Base-by-base conservation (phyloP, 2,329 filamentous ascomycete genomes). In the Paraconiothyrium brasiliense region DNA sequence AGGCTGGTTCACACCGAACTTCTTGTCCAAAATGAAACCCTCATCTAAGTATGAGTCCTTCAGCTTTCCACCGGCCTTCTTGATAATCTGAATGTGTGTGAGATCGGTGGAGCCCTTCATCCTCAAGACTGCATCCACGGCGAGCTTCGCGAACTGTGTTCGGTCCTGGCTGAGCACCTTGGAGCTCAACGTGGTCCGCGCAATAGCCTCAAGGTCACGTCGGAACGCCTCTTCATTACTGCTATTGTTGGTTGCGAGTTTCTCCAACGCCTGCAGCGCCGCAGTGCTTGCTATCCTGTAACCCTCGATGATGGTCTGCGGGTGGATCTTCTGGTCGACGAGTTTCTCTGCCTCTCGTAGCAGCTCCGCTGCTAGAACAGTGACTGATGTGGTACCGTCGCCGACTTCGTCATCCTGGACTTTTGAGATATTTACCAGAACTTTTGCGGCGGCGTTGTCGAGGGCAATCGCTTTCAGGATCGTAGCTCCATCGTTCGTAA, bases 381-480 rank as follows among this genome's bases (percentile, higher is more conserved):
- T 91, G 59, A 99, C 95, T n/a, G 94, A 98, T 24, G 95, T 99
- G 49, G 95, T 99, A 61, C 95, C 95, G 78, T 99, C 95, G 76
- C 95, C 95, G 27, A 99, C 94, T 81, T 99, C 95, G 78, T 99
- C 95, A 76, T 99, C 95, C 80, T 99, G 95, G 6, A 99, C 95
- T 83, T 99, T 99, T 66, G 94, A 98, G 73, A 99, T 98, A 81
- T 99, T 99, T 78, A 99, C 95, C 47, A 99, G 86, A 5, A 99
- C 95, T 84, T 99, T 99, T 58, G 95, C 95, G 24, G 95, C 95
- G 47, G 95, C 95, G 79, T 99, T 99, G 81, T 99, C 95, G 76
- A 99, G 90, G 47, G 95, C 95, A 80, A 99, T 99, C 57, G 94
- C 92, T 83, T 99, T 99, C 67, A 99, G 88, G 71, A 99, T 99